A percentile compares a stretch with the other conserved stretches of the same genome.
These are phyloP conservation scores for Poteriospumella lacustris DNA, from an alignment of 108 stramenopile genomes.

Conservation along the genomic window DNA sequence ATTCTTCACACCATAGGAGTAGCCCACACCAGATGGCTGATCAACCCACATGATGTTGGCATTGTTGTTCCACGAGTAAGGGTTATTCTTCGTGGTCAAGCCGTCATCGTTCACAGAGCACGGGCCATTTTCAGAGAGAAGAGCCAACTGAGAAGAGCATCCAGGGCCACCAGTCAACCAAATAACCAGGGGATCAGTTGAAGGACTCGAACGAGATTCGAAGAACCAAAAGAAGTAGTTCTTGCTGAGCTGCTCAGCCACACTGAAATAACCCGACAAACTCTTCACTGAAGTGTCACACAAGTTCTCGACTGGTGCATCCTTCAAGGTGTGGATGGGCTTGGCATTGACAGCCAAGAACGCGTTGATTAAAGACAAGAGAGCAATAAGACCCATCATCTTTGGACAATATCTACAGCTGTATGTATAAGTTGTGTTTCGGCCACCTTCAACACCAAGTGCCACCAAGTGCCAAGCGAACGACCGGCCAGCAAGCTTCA, in stretches of 20 bases:
- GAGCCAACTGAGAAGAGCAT: slow-evolving; percentile 75
- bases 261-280: slow-evolving; percentile 17
- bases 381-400: too few relatives aligned
- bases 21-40: slow-evolving; percentile 93
- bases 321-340: not conserved
- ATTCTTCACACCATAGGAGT: slow-evolving; percentile 71
- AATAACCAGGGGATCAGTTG: slow-evolving; percentile 66
- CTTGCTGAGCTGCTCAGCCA: slow-evolving; percentile 55
- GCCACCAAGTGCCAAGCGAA: too few relatives aligned
- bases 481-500: too few relatives aligned
- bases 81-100: slow-evolving; percentile 70
- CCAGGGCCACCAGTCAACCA: slow-evolving; percentile 94
- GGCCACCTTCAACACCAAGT: too few relatives aligned
- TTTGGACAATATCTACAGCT: too few relatives aligned
- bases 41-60: slow-evolving; percentile 95
- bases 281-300: slow-evolving; percentile 27
- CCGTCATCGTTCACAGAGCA: slow-evolving; percentile 82
- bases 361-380: too few relatives aligned
- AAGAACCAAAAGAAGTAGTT: slow-evolving; percentile 93
- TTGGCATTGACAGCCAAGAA: too few relatives aligned
- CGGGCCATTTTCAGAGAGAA: slow-evolving; percentile 91
- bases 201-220: slow-evolving; percentile 54
- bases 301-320: not conserved
- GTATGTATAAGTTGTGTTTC: too few relatives aligned
- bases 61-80: slow-evolving; percentile 82